phyloP scores from a whole-genome alignment of 139 green algal genomes.

The Chlorella sp. region DNA sequence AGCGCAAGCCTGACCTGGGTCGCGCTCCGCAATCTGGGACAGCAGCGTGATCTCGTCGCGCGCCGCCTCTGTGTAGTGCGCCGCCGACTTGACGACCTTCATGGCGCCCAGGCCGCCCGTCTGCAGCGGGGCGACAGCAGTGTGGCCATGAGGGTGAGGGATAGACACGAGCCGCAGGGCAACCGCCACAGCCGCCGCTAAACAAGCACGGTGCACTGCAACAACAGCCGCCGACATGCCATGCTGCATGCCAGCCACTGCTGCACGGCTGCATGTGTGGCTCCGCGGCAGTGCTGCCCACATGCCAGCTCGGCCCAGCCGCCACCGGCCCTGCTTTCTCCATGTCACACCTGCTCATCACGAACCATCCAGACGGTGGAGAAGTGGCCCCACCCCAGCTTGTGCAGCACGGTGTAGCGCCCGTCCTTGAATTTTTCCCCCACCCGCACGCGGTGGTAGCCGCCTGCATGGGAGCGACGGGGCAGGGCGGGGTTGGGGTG shows the following conservation, averaged over 20 bases:
- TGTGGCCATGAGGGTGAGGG: too few relatives aligned
- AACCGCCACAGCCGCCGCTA: too few relatives aligned
- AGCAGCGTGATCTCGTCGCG: conserved; percentile 96
- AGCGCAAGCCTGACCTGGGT: neutral
- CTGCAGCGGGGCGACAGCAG: neutral
- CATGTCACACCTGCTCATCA: conserved; percentile 58
- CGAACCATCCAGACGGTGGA: conserved; percentile 96
- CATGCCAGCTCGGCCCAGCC: too few relatives aligned
- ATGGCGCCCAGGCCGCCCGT: conserved; percentile 35
- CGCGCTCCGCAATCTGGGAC: conserved; percentile 72
- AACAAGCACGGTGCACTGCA: too few relatives aligned
- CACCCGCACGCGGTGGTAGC: conserved; percentile 94
- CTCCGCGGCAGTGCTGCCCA: too few relatives aligned
- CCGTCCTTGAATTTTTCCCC: conserved; percentile 92
- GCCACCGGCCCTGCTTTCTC: too few relatives aligned
- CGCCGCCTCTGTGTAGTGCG: conserved; percentile 97
- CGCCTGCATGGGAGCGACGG: conserved; percentile 74
- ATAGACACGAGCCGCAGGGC: too few relatives aligned
- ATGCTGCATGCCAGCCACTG: too few relatives aligned
- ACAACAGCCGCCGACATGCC: too few relatives aligned
- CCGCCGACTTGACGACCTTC: conserved; percentile 95
- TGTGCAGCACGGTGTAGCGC: conserved; percentile 92
- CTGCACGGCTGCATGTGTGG: too few relatives aligned
- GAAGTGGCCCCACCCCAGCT: conserved; percentile 99
- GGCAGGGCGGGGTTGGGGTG: too few relatives aligned